These are phyloP conservation scores for Boeremia exigua DNA, from an alignment of 2,329 filamentous ascomycete genomes.

Conservation along the genomic window DNA sequence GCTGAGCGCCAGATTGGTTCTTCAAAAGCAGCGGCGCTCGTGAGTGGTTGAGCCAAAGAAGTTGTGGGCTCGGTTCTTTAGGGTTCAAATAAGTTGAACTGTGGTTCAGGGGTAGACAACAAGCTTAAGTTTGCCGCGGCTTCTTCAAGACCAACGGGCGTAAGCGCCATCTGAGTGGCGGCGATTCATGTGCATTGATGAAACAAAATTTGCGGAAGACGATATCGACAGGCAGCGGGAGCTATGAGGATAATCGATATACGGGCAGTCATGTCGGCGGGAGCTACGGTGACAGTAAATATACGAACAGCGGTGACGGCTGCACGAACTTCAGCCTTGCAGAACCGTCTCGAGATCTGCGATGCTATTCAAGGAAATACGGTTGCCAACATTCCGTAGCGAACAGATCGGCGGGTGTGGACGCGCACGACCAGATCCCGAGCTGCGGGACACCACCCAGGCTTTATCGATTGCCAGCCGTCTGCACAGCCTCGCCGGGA, in stretches of 20 bases:
- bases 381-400: constrained; percentile 9
- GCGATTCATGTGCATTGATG: constrained; percentile 13
- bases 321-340: constrained; percentile 10
- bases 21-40: background rate
- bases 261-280: background rate
- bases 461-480: constrained; percentile 31
- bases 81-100: background rate
- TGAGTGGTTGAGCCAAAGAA: constrained; percentile 4
- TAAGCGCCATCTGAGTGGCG: constrained; percentile 4
- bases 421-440: constrained; percentile 18
- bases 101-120: constrained; percentile 17
- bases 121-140: constrained; percentile 7
- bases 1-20: background rate
- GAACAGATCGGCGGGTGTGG: constrained; percentile 19
- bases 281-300: background rate
- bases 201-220: constrained; percentile 12
- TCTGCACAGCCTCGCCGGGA: constrained; percentile 15
- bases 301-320: background rate
- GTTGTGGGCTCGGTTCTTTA: background rate
- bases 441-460: constrained; percentile 11
- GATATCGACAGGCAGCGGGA: constrained; percentile 7
- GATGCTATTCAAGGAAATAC: constrained; percentile 13
- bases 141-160: constrained; percentile 3
- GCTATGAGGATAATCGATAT: background rate
- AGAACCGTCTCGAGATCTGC: constrained; percentile 6